These are phyloP conservation scores for Trichoderma erinaceum DNA, from an alignment of 495 filamentous ascomycete genomes.

Conservation along the genomic window DNA sequence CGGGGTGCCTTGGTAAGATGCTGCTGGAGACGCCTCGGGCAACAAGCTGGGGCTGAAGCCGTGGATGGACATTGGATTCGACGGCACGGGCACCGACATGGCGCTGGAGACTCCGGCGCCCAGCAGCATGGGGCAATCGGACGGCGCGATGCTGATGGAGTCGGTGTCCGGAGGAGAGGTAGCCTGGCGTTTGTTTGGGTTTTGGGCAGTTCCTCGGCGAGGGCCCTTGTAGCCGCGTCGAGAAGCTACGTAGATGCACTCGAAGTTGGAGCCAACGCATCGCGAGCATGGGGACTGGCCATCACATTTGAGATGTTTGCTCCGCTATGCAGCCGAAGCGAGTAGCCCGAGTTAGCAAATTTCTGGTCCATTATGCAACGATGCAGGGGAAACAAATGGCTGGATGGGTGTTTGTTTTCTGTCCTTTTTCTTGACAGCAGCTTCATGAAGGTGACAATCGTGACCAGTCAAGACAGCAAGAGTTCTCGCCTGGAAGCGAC, in stretches of 20 bases:
- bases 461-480: neutral
- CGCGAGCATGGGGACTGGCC: conserved; percentile 41
- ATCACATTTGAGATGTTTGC: conserved; percentile 48
- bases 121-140: conserved; percentile 43
- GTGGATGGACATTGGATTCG: conserved; percentile 22
- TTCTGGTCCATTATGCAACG: neutral
- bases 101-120: conserved; percentile 24
- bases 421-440: neutral
- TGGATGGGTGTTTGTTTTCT: neutral
- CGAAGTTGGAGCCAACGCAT: conserved; percentile 33
- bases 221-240: conserved; percentile 48
- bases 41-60: conserved; percentile 4
- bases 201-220: conserved; percentile 35
- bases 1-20: conserved; percentile 2
- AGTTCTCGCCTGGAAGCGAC: neutral
- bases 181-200: conserved; percentile 46
- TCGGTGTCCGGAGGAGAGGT: conserved; percentile 39
- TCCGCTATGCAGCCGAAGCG: conserved; percentile 29
- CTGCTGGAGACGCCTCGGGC: neutral
- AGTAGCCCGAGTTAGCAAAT: neutral
- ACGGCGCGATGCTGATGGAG: conserved; percentile 20
- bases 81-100: conserved; percentile 15
- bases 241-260: conserved; percentile 46
- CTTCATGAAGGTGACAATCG: neutral
- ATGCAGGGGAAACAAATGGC: neutral